A percentile compares a stretch with the other conserved stretches of the same genome.
phyloP scores from a whole-genome alignment of 805 yeast species.

The Wickerhamiella azyma region DNA sequence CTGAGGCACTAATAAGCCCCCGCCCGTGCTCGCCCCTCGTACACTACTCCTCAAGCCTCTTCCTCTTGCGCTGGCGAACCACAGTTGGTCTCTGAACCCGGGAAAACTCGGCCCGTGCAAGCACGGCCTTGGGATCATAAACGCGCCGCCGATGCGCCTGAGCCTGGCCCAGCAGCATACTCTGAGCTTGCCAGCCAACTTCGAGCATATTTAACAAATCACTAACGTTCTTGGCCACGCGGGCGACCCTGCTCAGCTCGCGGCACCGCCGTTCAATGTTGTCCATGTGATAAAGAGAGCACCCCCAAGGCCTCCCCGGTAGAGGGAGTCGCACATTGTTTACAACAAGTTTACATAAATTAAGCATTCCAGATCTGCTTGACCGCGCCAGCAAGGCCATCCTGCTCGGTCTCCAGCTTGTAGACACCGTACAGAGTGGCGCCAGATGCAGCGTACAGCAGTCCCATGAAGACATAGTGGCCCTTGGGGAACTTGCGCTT shows the following conservation, averaged over 20 bases:
- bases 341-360: constrained; percentile 8
- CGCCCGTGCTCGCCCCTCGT: no score
- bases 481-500: constrained; percentile 67
- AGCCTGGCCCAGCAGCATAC: neutral
- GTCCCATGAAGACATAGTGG: constrained; percentile 52
- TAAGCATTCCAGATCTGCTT: constrained; percentile 47
- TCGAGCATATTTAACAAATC: neutral
- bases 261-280: neutral
- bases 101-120: neutral
- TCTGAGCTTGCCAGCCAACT: neutral
- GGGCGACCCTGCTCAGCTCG: neutral
- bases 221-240: neutral
- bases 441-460: constrained; percentile 60
- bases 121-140: neutral
- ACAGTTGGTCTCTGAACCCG: neutral
- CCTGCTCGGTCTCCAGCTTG: constrained; percentile 55
- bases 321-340: no score
- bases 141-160: neutral
- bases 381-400: constrained; percentile 61
- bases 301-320: no score
- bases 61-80: neutral
- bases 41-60: no score
- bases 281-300: neutral
- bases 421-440: constrained; percentile 69
- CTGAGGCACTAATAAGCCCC: no score